phyloP scores from a whole-genome alignment of 2,329 filamentous ascomycete genomes.

The Sphaerostilbella broomeana region DNA sequence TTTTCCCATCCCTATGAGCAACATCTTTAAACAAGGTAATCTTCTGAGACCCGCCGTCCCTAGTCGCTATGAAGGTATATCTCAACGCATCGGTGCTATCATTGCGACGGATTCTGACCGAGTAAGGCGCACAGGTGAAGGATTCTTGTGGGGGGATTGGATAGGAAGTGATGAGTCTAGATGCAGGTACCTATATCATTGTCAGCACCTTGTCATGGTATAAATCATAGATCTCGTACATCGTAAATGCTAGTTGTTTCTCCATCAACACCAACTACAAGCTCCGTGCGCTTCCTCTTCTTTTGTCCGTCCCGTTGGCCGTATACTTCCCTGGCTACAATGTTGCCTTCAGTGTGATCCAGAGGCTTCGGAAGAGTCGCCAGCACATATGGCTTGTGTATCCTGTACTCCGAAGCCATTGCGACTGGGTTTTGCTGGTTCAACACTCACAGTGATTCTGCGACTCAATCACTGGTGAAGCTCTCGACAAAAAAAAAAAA shows the following conservation, averaged over 20 bases:
- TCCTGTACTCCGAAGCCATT: constrained; percentile 55
- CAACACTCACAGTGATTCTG: constrained; percentile 1
- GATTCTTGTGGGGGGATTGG: constrained; percentile 58
- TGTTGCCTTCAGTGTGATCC: constrained; percentile 43
- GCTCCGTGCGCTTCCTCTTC: constrained; percentile 57
- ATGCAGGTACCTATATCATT: constrained; percentile 47
- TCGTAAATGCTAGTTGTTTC: constrained; percentile 62
- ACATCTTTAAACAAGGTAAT: constrained; percentile 55
- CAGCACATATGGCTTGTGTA: constrained; percentile 59
- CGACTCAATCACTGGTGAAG: constrained; percentile 18
- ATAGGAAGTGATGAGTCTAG: constrained; percentile 58
- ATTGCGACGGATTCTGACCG: constrained; percentile 46
- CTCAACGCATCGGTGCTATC: constrained; percentile 44
- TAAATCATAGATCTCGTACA: constrained; percentile 33
- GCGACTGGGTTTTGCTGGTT: constrained; percentile 13
- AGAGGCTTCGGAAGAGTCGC: constrained; percentile 53
- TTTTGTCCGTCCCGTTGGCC: constrained; percentile 51
- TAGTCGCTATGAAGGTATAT: constrained; percentile 56
- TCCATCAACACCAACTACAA: constrained; percentile 58
- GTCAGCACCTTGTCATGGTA: constrained; percentile 8
- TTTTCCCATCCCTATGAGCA: constrained; percentile 44
- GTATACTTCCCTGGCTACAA: constrained; percentile 55
- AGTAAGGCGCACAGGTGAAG: constrained; percentile 57
- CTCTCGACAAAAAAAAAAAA: constrained; percentile 29
- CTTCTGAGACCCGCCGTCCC: constrained; percentile 40